Evolutionary conservation across 2,329 filamentous ascomycete species (phyloP), one percentile per base, ranked within the genome.

Genomic region (Phialemonium atrogriseum): DNA sequence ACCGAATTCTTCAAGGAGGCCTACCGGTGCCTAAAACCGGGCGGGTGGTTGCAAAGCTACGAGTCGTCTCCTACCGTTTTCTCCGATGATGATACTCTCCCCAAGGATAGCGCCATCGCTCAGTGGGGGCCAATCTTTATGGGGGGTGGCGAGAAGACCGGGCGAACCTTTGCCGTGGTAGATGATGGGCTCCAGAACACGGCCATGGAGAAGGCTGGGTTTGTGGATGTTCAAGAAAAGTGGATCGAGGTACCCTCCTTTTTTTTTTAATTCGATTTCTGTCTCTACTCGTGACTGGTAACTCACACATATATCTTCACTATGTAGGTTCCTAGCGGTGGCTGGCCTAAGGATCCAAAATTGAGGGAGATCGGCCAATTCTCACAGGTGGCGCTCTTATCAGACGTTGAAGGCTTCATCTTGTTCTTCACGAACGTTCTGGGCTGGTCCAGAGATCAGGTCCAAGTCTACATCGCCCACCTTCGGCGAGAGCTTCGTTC

Each of bases 11-110:
- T 39, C 28, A 27, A 26, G 4, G 32, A 47, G 21, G 44, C 43
- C 8, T 46, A 34, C 33, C 36, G 41, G 3, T 32, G 25, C n/a
- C 32, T 25, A 28, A 43, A 42, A 27, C 43, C 43, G 5, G 45
- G 43, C 7, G 45, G 43, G 9, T 46, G 25, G 25, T 27, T 47
- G 11, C 41, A 47, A 32, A 24, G 32, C 30, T 32, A 37, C 17
- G 39, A 40, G 27, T 23, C 27, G n/a, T 35, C 27, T 11, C 15
- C 13, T 10, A 35, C 21, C n/a, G 33, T 38, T 22, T 31, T 23
- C 8, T 59, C 71, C 31, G 63, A 77, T 25, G 73, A 78, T 46
- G 70, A 77, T 40, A 64, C 69, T 2, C 29, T 37, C 8, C 3
- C 16, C 8, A 25, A 32, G 7, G 35, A 19, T 10, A 31, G 32